Evolutionary conservation across 768 basidiomycete species (phyloP).

Genomic region (Mycena galericulata): DNA sequence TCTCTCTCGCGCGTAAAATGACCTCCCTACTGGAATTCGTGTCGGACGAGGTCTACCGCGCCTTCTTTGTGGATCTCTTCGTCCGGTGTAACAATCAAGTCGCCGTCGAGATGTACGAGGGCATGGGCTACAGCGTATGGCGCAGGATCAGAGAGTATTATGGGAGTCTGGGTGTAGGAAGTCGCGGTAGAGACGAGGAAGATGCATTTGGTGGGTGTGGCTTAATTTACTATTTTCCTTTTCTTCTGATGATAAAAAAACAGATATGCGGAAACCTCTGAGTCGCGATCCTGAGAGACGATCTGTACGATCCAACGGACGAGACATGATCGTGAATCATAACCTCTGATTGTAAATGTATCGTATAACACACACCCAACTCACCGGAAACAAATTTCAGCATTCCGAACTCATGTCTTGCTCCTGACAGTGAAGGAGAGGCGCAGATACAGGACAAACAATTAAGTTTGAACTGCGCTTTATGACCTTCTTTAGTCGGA

Average conservation of each 20-base stretch:
- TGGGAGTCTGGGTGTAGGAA: constrained; percentile 75
- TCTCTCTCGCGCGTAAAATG: constrained; percentile 88
- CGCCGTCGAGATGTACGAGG: constrained; percentile 95
- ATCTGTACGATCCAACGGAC: constrained; percentile 77
- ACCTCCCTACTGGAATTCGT: constrained; percentile 88
- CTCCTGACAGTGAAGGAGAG: too few relatives aligned
- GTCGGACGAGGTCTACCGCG: constrained; percentile 84
- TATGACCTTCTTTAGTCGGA: too few relatives aligned
- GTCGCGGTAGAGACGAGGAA: constrained; percentile 83
- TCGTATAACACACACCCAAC: constrained; percentile 6
- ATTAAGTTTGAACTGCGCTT: too few relatives aligned
- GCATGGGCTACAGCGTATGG: constrained; percentile 94
- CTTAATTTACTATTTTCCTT: neutral
- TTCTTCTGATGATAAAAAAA: neutral
- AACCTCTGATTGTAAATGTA: neutral
- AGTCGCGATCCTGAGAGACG: constrained; percentile 70
- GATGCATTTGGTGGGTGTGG: constrained; percentile 86
- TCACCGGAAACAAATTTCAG: neutral
- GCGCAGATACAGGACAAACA: too few relatives aligned
- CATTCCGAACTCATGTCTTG: too few relatives aligned
- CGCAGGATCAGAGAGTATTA: constrained; percentile 93
- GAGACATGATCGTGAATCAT: constrained; percentile 70
- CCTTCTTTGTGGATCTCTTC: constrained; percentile 95
- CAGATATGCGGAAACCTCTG: constrained; percentile 81
- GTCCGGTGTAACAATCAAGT: constrained; percentile 89